A percentile compares a stretch with the other conserved stretches of the same genome.
Conservation (phyloP, 768 basidiomycete genomes). For the Kondoa malvinella region DNA sequence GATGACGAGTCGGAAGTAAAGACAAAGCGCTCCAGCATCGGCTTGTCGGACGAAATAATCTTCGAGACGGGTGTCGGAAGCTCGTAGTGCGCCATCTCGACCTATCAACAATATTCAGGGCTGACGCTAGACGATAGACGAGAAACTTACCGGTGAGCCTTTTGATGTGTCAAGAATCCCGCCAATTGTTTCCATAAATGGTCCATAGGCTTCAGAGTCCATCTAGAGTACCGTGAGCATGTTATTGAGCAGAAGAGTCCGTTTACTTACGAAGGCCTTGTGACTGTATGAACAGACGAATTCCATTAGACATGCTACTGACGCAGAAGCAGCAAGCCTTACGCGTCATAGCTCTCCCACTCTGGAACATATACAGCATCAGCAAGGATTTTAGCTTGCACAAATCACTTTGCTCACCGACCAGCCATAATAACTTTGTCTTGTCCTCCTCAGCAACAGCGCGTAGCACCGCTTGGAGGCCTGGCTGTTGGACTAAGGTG, state of each 20-base stretch:
- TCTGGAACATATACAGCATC: background rate
- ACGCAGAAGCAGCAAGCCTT: no score
- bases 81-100: background rate
- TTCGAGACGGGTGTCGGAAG: background rate
- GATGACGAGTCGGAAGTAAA: background rate
- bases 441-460: background rate
- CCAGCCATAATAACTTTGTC: background rate
- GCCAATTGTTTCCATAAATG: background rate
- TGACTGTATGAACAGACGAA: no score
- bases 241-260: no score
- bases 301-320: no score
- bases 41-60: background rate
- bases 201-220: background rate
- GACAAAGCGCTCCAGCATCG: background rate
- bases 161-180: background rate
- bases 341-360: no score
- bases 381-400: background rate
- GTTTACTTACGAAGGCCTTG: background rate
- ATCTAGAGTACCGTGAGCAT: no score
- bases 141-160: background rate
- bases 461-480: background rate
- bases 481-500: background rate
- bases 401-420: background rate
- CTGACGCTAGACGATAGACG: background rate
- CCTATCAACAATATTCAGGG: background rate